Percentiles rank a stretch among this genome's conserved stretches.
Evolutionary conservation across 345 rosid species (phyloP).

Genomic region (Corchorus capsularis): DNA sequence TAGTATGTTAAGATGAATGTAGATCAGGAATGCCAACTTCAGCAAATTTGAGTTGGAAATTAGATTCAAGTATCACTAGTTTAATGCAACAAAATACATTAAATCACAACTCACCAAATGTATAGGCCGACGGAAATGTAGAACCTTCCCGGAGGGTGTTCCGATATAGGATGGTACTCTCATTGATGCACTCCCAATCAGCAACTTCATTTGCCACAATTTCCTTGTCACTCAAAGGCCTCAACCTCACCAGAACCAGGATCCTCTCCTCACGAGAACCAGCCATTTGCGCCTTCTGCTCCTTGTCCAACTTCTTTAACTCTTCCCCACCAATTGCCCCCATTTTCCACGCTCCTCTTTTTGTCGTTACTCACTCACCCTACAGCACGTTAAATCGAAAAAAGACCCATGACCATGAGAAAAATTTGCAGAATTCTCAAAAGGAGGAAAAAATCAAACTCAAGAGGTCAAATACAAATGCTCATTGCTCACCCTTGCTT

Average conservation of each 20-base stretch:
- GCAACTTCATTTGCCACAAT: slow-evolving; percentile 67
- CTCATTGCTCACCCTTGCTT: slow-evolving; percentile 34
- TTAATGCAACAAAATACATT: background rate
- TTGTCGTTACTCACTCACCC: slow-evolving; percentile 29
- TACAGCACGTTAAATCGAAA: slow-evolving; percentile 25
- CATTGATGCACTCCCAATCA: slow-evolving; percentile 98
- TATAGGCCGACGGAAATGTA: slow-evolving; percentile 83
- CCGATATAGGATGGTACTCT: slow-evolving; percentile 75
- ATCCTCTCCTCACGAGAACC: slow-evolving; percentile 80
- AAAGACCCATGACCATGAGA: slow-evolving; percentile 24
- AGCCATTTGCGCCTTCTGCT: slow-evolving; percentile 70
- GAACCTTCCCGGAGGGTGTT: slow-evolving; percentile 96
- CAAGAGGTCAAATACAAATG: slow-evolving; percentile 27
- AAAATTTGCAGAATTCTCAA: slow-evolving; percentile 16
- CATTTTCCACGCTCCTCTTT: slow-evolving; percentile 45
- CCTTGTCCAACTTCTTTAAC: slow-evolving; percentile 69
- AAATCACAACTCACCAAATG: slow-evolving; percentile 64
- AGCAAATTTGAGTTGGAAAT: slow-evolving; percentile 2
- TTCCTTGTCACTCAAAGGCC: slow-evolving; percentile 95
- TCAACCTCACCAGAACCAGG: slow-evolving; percentile 84
- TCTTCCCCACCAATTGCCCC: slow-evolving; percentile 81
- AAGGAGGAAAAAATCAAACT: slow-evolving; percentile 23
- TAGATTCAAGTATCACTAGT: background rate
- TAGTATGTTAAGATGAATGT: background rate
- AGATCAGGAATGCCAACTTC: background rate